Base-by-base conservation (phyloP, 2,329 filamentous ascomycete species). In the Calonectria ilicicola region DNA sequence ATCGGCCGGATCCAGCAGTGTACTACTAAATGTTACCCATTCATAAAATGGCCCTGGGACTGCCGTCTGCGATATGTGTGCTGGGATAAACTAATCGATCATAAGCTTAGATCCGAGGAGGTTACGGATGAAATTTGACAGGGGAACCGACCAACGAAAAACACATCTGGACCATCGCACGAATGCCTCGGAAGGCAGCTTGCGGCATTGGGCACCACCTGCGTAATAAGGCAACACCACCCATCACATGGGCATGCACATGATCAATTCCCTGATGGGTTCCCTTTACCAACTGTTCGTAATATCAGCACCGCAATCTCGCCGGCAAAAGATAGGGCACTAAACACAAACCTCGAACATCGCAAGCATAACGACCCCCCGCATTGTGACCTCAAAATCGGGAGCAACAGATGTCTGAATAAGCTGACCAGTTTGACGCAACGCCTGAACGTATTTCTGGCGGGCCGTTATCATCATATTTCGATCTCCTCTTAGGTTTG, bases 221-320 rank as follows among this genome's bases (percentile, higher is more conserved):
- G 69, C 87, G 86, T 21, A 92, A 82, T n/a, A 93, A 81, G 14
- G 91, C 90, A 53, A 89, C 86, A 2, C 90, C 91, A 1, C 91
- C 91, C 76, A 88, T 85, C 56, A 92, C 87, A 79, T 93, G 91
- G 7, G 87, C 88, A 65, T 87, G 88, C 74, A 90, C 91, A 23
- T 86, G 86, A 19, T 86, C 83, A 23, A 89, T 85, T 27, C 87
- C 85, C 66, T 86, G 80, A 42, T 85, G 83, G 3, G 85, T 85
- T 42, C 88, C 86, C 70, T 85, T 87, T n/a, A 87, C 87, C 12
- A 86, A 80, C 85, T 86, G 56, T 10, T 19, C 8, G 40, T 12
- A 12, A 12, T 32, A 17, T 82, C 64, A 82, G 81, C 56, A 40
- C 40, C 14, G 27, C 7, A 47, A 69, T 65, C 42, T 56, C 19